Conservation (phyloP, 768 basidiomycete species). For the Serendipita sp. region DNA sequence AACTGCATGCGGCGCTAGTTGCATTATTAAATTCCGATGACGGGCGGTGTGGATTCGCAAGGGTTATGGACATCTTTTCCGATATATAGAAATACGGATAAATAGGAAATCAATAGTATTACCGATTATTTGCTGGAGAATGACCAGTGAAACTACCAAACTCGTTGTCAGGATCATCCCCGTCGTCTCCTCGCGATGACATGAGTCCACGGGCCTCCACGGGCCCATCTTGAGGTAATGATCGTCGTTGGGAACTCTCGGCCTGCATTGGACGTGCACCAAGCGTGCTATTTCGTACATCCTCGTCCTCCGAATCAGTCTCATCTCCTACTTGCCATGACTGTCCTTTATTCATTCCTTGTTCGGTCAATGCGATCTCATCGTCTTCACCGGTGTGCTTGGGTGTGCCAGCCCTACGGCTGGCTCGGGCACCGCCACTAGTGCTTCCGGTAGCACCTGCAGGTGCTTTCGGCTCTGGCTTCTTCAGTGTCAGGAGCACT, state of each 20-base stretch:
- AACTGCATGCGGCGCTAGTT: too few relatives aligned
- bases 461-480: slow-evolving; percentile 35
- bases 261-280: not conserved
- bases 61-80: too few relatives aligned
- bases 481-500: slow-evolving; percentile 85
- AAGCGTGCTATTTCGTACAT: not conserved
- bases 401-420: not conserved
- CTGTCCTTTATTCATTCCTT: not conserved
- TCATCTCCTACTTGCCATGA: slow-evolving; percentile 2
- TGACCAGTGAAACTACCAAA: not conserved
- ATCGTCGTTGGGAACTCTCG: slow-evolving; percentile 1
- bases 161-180: not conserved
- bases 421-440: not conserved
- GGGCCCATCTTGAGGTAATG: not conserved
- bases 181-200: not conserved
- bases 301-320: not conserved
- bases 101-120: not conserved
- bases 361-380: not conserved
- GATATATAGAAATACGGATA: too few relatives aligned
- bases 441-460: not conserved
- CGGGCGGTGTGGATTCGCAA: too few relatives aligned
- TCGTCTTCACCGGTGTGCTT: not conserved
- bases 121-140: not conserved
- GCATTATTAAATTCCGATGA: too few relatives aligned
- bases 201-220: slow-evolving; percentile 3